A percentile compares a stretch with the other conserved stretches of the same genome.
These are phyloP conservation scores for Anastatica hierochuntica DNA, from an alignment of 345 rosid genomes.

Conservation along the genomic window DNA sequence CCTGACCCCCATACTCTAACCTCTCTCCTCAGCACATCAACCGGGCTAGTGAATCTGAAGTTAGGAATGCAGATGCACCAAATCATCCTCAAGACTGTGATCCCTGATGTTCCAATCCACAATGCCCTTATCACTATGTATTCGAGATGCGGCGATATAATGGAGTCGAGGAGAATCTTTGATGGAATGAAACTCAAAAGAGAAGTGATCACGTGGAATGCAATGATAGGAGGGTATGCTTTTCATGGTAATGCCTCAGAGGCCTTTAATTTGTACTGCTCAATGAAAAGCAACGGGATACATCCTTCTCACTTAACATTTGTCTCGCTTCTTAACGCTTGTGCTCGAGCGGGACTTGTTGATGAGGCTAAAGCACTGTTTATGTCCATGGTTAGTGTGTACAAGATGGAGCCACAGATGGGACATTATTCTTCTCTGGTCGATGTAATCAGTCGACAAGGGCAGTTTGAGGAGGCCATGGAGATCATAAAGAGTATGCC, in stretches of 20 bases:
- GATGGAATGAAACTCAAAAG: slow-evolving; percentile 34
- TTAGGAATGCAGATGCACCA: slow-evolving; percentile 70
- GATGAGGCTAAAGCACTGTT: slow-evolving; percentile 47
- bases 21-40: slow-evolving; percentile 46
- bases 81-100: slow-evolving; percentile 35
- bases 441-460: slow-evolving; percentile 44
- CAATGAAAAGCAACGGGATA: slow-evolving; percentile 41
- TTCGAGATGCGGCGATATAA: slow-evolving; percentile 54
- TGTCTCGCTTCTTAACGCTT: slow-evolving; percentile 55
- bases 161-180: slow-evolving; percentile 40
- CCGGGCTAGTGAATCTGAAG: slow-evolving; percentile 48
- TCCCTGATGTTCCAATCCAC: slow-evolving; percentile 47
- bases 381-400: slow-evolving; percentile 41
- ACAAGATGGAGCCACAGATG: slow-evolving; percentile 40
- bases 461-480: slow-evolving; percentile 54
- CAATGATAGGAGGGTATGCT: slow-evolving; percentile 78
- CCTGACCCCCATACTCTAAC: slow-evolving; percentile 69
- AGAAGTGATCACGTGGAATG: slow-evolving; percentile 74
- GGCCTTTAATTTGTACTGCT: slow-evolving; percentile 41
- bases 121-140: slow-evolving; percentile 67
- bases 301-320: slow-evolving; percentile 57
- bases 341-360: slow-evolving; percentile 58
- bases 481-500: slow-evolving; percentile 47
- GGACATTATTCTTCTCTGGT: slow-evolving; percentile 63
- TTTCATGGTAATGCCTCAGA: slow-evolving; percentile 52